phyloP scores from a whole-genome alignment of 768 basidiomycete genomes.

The Trametes cubensis region DNA sequence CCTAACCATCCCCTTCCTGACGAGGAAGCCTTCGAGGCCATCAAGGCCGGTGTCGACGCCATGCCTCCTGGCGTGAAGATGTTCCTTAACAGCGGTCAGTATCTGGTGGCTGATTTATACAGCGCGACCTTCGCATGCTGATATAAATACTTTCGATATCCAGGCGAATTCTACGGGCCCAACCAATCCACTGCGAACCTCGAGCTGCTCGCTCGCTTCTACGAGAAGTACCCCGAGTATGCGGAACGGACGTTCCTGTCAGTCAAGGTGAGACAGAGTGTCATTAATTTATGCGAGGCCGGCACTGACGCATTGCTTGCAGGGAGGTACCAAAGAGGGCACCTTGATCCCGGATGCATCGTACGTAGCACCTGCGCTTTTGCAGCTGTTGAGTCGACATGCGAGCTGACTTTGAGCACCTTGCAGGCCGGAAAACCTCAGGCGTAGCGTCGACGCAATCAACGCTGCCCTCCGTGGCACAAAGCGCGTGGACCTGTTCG shows the following conservation, averaged over 20 bases:
- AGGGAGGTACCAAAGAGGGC: slow-evolving; percentile 29
- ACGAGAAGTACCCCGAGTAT: slow-evolving; percentile 47
- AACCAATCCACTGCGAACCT: slow-evolving; percentile 47
- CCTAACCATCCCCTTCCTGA: slow-evolving; percentile 46
- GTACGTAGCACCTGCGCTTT: slow-evolving; percentile 23
- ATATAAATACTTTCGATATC: background rate
- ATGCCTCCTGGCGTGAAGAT: slow-evolving; percentile 49
- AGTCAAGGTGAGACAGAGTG: slow-evolving; percentile 45
- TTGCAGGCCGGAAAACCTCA: slow-evolving; percentile 43
- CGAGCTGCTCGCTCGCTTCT: slow-evolving; percentile 53
- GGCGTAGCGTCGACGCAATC: slow-evolving; percentile 50
- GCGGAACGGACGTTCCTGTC: slow-evolving; percentile 50
- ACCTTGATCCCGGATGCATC: slow-evolving; percentile 31
- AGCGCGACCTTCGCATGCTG: no score
- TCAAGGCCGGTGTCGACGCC: slow-evolving; percentile 53
- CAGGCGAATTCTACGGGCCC: slow-evolving; percentile 60
- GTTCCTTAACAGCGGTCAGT: slow-evolving; percentile 52
- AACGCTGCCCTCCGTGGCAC: slow-evolving; percentile 49
- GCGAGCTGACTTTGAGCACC: background rate
- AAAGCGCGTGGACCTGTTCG: slow-evolving; percentile 63
- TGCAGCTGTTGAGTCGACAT: no score
- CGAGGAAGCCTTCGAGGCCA: slow-evolving; percentile 61
- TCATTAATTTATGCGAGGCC: background rate
- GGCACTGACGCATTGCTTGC: background rate
- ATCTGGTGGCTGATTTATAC: no score